Evolutionary conservation across 192 early-diverging fungal genomes (phyloP), one percentile per base, ranked within the genome.

Genomic region (Backusella circina): DNA sequence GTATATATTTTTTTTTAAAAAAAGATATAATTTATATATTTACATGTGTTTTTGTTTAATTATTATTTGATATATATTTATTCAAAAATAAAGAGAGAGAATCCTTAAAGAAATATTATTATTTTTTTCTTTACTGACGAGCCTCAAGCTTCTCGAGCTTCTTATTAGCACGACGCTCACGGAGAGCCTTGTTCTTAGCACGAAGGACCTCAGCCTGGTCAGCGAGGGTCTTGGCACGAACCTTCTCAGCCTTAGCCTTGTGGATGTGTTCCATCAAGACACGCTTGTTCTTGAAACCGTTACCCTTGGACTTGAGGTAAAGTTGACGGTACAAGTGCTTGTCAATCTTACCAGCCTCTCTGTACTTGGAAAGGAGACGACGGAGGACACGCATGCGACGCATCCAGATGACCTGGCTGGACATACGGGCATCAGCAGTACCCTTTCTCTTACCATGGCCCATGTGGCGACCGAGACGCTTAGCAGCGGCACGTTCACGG

Each of bases 271-370:
- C 97, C 95, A 99, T 99, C 57, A 99, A 85, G 75, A 99, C 97
- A 87, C 97, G 94, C 93, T 99, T 99, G 95, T 97, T 99, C 94
- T 99, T 99, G 91, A 99, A 99, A 72, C 95, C 95, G 88, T 97
- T 98, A 97, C 97, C 97, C 95, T 99, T 99, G 75, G 95, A 89
- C 91, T 97, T 98, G 85, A 97, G 84, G 92, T 99, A 99, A 79
- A 99, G 90, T 81, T 88, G 85, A 88, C 96, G 97, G 50, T 90
- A 93, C 92, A 99, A 89, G 90, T 98, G 96, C 82, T 91, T 90
- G 89, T 99, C 96, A 78, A 99, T 98, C 93, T 99, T 99, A 79
- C 93, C 93, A 83, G 93, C 84, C 87, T 98, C 97, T 76, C 97
- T 91, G 95, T 99, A 99, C 89, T 97, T 98, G 89, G 93, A 86